Evolutionary conservation across 495 filamentous ascomycete genomes (phyloP), one percentile per base, ranked within the genome.

Genomic region (Penicillium coffeae): DNA sequence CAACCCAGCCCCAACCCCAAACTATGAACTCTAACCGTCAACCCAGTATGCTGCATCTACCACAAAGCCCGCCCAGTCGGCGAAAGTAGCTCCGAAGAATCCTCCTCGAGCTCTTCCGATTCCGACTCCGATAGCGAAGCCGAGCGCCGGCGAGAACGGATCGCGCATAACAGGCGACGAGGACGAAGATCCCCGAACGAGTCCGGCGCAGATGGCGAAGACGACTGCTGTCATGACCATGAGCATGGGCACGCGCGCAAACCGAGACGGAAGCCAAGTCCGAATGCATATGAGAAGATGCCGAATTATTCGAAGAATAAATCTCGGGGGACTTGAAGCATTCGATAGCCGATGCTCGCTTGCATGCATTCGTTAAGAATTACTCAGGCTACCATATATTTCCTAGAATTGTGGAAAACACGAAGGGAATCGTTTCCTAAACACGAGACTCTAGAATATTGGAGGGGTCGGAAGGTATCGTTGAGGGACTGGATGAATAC

Each of bases 41-140:
- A n/a, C 16, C 15, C 56, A 96, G 94, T 97, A 18, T 99, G 93
- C 79, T 99, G 93, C 66, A 97, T 97, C 63, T 99, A 96, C 73
- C 90, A 95, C 72, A 87, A 87, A 50, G 81, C 88, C 2, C 85
- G 83, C 43, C 81, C 77, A 34, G 81, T 90, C 8, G 93, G 86
- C 65, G 93, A 96, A 65, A 95, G 89, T 13, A 89, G 83, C 51
- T 86, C 85, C 48, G 86, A 90, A 56, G 84, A 83, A 34, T 62
- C 76, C 52, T 76, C 84, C 41, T 83, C 81, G 21, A 82, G 77
- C 36, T 80, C 78, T 13, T 81, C 76, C 39, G 83, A 82, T 47
- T 81, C 83, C 21, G 75, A 82, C 47, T 82, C 78, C 19, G 82
- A 79, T 13, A 69, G 65, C 20, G 76, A 76, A 21, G 48, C 54